Base-by-base conservation (phyloP, 345 rosid genomes). In the Linum tenue region DNA sequence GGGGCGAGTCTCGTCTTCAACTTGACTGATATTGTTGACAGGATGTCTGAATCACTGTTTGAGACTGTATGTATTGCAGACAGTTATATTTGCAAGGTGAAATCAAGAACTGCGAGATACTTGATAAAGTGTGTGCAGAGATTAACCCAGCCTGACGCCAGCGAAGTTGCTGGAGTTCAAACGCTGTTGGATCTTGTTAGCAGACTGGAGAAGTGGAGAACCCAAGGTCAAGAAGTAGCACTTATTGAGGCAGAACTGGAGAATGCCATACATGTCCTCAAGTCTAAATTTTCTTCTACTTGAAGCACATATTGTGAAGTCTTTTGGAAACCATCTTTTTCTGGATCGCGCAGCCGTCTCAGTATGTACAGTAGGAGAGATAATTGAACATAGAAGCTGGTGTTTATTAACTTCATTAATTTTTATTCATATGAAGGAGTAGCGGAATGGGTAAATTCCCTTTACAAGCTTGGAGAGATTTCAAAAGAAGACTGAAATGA, bases 1-100 rank as follows among this genome's bases (percentile, higher is more conserved):
- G 92, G 89, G 75, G 80, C 83, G 9, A 53, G 69, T 67, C 80
- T 82, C 59, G 85, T 86, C 71, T 88, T 91, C 64, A 71, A 67
- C 60, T 76, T 91, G 71, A 77, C 82, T 15, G 87, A 85, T 62
- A 71, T 73, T 63, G 80, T 74, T 59, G 86, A 85, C 78, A 74
- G 77, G 77, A 70, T 91, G 78, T 75, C 81, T 41, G 70, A 74
- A 62, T 81, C 88, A 0, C 65, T 81, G 53, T 84, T 65, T 53
- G 84, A 83, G 67, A 83, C 67, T 16, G 87, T 81, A 72, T 83
- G 82, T 39, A 78, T 64, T 16, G 79, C 66, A 14, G 12, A 65
- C 16, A 81, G 76, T 68, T 75, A 77, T 70, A 67, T 84, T 63
- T 72, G 72, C 72, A 81, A 67, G 73, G 68, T 88, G 61, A 86